phyloP scores from a whole-genome alignment of 768 basidiomycete genomes.

The Agaricus blazei region DNA sequence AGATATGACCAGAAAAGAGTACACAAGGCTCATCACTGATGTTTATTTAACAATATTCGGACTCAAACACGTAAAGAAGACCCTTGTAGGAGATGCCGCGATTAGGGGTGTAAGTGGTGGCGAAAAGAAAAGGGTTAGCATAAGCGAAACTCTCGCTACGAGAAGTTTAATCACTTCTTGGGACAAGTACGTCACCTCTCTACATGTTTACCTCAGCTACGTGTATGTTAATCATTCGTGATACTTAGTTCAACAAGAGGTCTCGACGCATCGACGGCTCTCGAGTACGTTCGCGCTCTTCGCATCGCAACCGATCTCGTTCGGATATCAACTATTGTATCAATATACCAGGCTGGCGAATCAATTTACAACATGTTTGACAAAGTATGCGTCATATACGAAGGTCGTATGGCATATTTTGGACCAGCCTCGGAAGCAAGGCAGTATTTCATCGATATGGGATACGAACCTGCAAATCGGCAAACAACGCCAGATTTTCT shows the following conservation, averaged over 20 bases:
- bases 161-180: constrained; percentile 61
- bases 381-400: constrained; percentile 74
- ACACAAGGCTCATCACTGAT: constrained; percentile 44
- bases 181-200: constrained; percentile 59
- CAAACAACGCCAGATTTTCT: constrained; percentile 67
- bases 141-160: constrained; percentile 55
- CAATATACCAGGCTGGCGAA: constrained; percentile 84
- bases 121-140: constrained; percentile 72
- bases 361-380: constrained; percentile 57
- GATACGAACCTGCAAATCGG: constrained; percentile 50
- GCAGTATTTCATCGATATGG: constrained; percentile 72
- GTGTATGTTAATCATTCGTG: background rate
- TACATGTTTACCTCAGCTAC: background rate
- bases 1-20: constrained; percentile 34
- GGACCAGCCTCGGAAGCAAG: constrained; percentile 62
- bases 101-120: constrained; percentile 75
- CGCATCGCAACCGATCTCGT: constrained; percentile 59
- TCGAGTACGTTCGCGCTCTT: constrained; percentile 67
- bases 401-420: constrained; percentile 73
- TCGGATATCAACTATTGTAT: constrained; percentile 58
- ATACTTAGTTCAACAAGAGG: constrained; percentile 58
- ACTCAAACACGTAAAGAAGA: constrained; percentile 64
- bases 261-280: constrained; percentile 64
- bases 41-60: constrained; percentile 69
- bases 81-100: constrained; percentile 72